A percentile compares a stretch with the other conserved stretches of the same genome.
These are phyloP conservation scores for Sporothrix dimorphospora DNA, from an alignment of 2,329 filamentous ascomycete species.

Conservation along the genomic window DNA sequence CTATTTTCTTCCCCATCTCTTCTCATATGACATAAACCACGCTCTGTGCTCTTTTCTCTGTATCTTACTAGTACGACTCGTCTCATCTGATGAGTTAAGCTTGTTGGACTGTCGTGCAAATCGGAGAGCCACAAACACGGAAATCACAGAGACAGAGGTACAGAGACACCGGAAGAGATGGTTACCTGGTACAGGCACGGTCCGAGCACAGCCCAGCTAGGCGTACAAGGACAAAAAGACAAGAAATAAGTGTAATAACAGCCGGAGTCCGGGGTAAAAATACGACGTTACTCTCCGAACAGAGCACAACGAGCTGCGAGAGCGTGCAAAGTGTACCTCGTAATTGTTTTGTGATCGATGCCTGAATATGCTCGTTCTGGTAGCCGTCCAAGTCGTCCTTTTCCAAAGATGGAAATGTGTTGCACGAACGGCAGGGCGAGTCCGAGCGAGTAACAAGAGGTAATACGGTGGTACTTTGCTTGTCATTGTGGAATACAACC, in stretches of 20 bases:
- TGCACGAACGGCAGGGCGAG: neutral
- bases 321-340: too few species aligned
- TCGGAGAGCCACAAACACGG: neutral
- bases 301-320: neutral
- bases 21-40: neutral
- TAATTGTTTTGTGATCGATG: neutral
- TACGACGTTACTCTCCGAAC: constrained; percentile 8
- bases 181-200: constrained; percentile 1
- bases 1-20: neutral
- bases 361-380: neutral
- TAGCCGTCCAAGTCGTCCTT: neutral
- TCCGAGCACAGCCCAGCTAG: neutral
- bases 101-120: neutral
- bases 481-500: neutral
- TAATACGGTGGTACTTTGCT: neutral
- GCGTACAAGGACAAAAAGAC: neutral
- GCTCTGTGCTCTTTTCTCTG: neutral
- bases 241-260: neutral
- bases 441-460: neutral
- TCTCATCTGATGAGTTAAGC: constrained; percentile 11
- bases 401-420: neutral
- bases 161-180: neutral
- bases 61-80: neutral
- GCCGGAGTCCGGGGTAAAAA: neutral
- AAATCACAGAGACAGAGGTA: neutral